A percentile compares a stretch with the other conserved stretches of the same genome.
Evolutionary conservation across 2,329 filamentous ascomycete species (phyloP).

Genomic region (Aspergillus melleus): DNA sequence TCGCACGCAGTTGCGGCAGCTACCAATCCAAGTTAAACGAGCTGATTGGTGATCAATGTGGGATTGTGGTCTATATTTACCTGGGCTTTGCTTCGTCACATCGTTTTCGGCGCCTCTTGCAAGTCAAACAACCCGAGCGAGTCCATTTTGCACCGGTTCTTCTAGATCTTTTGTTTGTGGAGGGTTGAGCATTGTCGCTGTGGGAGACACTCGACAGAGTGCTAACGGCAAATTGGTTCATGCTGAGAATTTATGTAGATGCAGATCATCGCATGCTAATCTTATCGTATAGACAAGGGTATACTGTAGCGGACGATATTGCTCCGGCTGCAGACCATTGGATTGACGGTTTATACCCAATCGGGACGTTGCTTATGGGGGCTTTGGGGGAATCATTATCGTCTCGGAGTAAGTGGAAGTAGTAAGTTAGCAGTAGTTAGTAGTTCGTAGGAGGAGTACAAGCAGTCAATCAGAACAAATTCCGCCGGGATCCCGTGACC

Average conservation of each 20-base stretch:
- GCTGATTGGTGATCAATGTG: not conserved
- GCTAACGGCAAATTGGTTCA: not conserved
- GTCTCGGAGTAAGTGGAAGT: not conserved
- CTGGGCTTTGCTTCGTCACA: conserved; percentile 41
- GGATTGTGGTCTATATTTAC: conserved; percentile 17
- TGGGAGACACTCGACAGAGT: not conserved
- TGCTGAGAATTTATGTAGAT: not conserved
- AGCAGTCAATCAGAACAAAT: not conserved
- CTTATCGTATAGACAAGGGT: no score
- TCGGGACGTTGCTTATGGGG: not conserved
- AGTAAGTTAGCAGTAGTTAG: no score
- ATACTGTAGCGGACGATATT: not conserved
- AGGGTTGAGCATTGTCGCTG: not conserved
- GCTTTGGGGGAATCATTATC: not conserved
- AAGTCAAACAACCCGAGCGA: conserved; percentile 42
- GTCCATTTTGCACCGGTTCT: conserved; percentile 36
- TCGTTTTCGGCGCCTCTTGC: conserved; percentile 39
- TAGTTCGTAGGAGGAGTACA: not conserved
- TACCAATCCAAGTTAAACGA: conserved; percentile 17
- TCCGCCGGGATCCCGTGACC: not conserved
- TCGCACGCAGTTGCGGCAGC: conserved; percentile 33
- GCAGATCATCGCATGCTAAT: not conserved
- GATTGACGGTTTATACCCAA: not conserved
- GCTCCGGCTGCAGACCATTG: not conserved
- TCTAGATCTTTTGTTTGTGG: conserved; percentile 22